phyloP scores from a whole-genome alignment of 495 filamentous ascomycete genomes.

The Trichodelitschia bisporula region DNA sequence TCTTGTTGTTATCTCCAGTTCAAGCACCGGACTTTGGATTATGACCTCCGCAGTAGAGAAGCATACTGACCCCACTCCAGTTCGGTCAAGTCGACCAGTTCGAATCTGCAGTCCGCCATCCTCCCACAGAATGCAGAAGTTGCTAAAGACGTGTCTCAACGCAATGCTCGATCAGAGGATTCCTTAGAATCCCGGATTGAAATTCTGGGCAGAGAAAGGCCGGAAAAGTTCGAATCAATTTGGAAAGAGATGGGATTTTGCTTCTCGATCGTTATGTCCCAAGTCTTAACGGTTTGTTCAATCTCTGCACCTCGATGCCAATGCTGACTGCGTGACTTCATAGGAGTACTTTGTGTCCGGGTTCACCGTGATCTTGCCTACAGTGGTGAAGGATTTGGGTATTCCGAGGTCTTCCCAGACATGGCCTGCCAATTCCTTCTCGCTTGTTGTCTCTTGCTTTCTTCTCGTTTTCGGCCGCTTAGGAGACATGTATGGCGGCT shows the following conservation, averaged over 20 bases:
- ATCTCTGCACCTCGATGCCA: too few relatives aligned
- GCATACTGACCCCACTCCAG: too few relatives aligned
- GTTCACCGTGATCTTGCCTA: constrained; percentile 62
- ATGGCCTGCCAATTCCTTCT: constrained; percentile 64
- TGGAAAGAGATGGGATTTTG: constrained; percentile 45
- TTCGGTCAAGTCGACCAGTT: too few relatives aligned
- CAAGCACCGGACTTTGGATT: too few relatives aligned
- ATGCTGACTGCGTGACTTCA: too few relatives aligned
- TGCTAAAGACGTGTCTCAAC: too few relatives aligned
- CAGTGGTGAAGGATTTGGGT: constrained; percentile 31
- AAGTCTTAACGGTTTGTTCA: constrained; percentile 37
- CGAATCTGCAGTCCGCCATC: too few relatives aligned
- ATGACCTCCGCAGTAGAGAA: too few relatives aligned
- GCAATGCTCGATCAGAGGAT: not conserved
- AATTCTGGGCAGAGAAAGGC: constrained; percentile 43
- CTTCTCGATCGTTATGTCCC: constrained; percentile 46
- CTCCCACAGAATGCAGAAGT: too few relatives aligned
- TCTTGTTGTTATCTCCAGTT: too few relatives aligned
- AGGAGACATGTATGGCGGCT: constrained; percentile 48
- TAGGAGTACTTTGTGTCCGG: constrained; percentile 68
- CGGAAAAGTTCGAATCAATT: constrained; percentile 32
- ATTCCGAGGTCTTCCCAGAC: constrained; percentile 39
- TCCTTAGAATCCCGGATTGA: constrained; percentile 21
- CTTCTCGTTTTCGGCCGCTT: constrained; percentile 57
- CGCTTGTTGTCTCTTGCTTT: constrained; percentile 46